phyloP scores from a whole-genome alignment of 805 yeast species.

The Suhomyces faveliae region DNA sequence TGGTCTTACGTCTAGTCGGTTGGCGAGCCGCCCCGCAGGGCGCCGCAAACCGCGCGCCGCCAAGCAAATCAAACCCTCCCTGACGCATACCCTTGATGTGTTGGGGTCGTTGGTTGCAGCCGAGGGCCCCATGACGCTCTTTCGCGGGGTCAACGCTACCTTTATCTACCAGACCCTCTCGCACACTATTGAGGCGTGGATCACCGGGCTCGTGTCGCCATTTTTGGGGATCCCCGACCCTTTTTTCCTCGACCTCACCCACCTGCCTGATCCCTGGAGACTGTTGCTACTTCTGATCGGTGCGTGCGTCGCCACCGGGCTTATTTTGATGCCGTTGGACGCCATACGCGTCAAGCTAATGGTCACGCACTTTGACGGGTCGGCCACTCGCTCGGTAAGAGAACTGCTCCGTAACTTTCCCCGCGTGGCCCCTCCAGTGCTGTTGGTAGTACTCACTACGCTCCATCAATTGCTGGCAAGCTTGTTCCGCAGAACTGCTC shows the following conservation, averaged over 20 bases:
- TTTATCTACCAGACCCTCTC: conserved; percentile 74
- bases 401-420: conserved; percentile 66
- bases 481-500: conserved; percentile 64
- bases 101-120: conserved; percentile 61
- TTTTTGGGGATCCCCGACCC: conserved; percentile 85
- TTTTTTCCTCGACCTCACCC: conserved; percentile 74
- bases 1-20: no score
- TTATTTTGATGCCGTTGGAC: conserved; percentile 76
- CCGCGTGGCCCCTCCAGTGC: conserved; percentile 50
- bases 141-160: conserved; percentile 75
- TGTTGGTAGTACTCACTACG: conserved; percentile 45
- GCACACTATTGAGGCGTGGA: conserved; percentile 84
- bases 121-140: conserved; percentile 70
- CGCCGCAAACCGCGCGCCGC: background rate
- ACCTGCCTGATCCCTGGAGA: conserved; percentile 70
- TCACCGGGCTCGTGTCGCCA: conserved; percentile 84
- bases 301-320: conserved; percentile 71
- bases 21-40: background rate
- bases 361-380: conserved; percentile 56
- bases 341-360: conserved; percentile 75
- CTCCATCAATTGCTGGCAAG: conserved; percentile 60
- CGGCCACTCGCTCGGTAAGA: conserved; percentile 63
- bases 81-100: conserved; percentile 63
- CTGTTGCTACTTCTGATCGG: conserved; percentile 67
- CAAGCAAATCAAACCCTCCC: conserved; percentile 50